Evolutionary conservation across 2,329 filamentous ascomycete species (phyloP), one percentile per base, ranked within the genome.

Genomic region (Colletotrichum kahawae): DNA sequence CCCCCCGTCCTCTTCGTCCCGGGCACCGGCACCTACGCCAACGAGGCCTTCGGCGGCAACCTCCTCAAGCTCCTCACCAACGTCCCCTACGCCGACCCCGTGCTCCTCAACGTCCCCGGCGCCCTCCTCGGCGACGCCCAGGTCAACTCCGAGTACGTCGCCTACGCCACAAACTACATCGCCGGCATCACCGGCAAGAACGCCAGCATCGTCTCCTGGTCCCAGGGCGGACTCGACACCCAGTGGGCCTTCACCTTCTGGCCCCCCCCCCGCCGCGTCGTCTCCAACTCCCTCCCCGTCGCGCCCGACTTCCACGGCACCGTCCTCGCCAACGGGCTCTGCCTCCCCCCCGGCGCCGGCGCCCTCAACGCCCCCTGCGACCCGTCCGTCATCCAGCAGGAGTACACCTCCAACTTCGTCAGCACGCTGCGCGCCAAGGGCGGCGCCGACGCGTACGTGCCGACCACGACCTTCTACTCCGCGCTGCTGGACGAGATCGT

Each of bases 191-290:
- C 82, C 57, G 76, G 78, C 59, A 79, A 82, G 27, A 83, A 86
- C 24, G 81, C 89, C 8, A 82, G 83, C 21, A 82, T 90, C 24
- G 80, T 91, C n/a, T 85, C 84, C 16, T 92, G 88, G 88, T 90
- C 88, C 0, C 89, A 92, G 80, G 90, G 90, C 18, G 87, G 86
- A 63, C 81, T 92, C 3, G 82, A 89, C 73, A 83, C 86, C 0
- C 90, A 92, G 79, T 92, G 90, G 90, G 88, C 87, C 0, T 82
- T 90, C 76, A 91, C 90, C 77, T 91, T 90, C 82, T 91, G 88
- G 87, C 88, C 88, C 0, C 88, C 86, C 1, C 88, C 87, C 2
- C 85, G 86, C 5, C 16, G 18, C 4, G 81, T 82, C 1, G 84
- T 88, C 3, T 83, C 83, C n/a, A 87, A 91, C 79, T 87, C 90